phyloP scores from a whole-genome alignment of 345 rosid genomes.

The Euphorbia tirucalli region DNA sequence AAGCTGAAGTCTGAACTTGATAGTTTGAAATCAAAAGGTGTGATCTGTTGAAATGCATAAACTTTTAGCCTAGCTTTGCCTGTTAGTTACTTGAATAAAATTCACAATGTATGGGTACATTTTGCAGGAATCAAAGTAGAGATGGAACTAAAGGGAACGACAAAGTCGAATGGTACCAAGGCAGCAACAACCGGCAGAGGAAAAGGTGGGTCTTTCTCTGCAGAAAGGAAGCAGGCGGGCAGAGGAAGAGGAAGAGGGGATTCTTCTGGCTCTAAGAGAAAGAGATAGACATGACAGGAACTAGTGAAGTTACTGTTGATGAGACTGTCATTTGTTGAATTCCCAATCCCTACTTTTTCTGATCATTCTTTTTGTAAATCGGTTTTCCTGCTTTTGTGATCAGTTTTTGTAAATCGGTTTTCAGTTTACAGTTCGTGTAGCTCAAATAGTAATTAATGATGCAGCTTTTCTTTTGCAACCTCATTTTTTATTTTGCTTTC shows the following conservation, averaged over 20 bases:
- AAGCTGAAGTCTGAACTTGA: slow-evolving; percentile 70
- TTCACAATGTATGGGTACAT: neutral
- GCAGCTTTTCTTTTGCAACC: no score
- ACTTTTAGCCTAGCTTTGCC: neutral
- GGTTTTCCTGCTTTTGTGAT: no score
- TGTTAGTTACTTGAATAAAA: neutral
- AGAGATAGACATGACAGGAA: slow-evolving; percentile 36
- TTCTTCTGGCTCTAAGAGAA: slow-evolving; percentile 74
- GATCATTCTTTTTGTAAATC: no score
- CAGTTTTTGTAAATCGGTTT: no score
- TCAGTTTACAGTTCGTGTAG: no score
- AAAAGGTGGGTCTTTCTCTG: no score
- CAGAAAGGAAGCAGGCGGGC: no score
- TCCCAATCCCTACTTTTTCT: no score
- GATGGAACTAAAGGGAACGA: slow-evolving; percentile 71
- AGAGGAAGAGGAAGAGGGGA: slow-evolving; percentile 63
- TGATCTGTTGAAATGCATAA: slow-evolving; percentile 4
- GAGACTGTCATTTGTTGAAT: no score
- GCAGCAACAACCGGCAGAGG: slow-evolving; percentile 28
- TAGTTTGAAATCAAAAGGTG: slow-evolving; percentile 73
- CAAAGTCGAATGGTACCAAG: slow-evolving; percentile 50
- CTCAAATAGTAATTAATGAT: no score
- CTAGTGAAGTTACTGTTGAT: no score
- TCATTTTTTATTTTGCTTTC: no score
- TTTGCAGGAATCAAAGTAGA: slow-evolving; percentile 67